These are phyloP conservation scores for peach (Prunus persica) DNA, from an alignment of 306 rosid genomes.

Conservation along the genomic window Prunus_persica_NCBIv2 NC_034011.1:18808501-18809000, in stretches of 20 bases:
- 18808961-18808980: conserved; percentile 13
- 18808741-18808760: no score
- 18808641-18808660: background rate
- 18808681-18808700: background rate
- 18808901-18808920: conserved; percentile 1
- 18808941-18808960: conserved; percentile 4
- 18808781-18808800: background rate
- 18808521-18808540: background rate
- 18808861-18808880: conserved; percentile 28
- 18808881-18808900: background rate
- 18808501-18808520: background rate
- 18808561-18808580: background rate
- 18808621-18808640: background rate
- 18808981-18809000: conserved; percentile 15
- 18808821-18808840: background rate
- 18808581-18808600: background rate
- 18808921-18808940: conserved; percentile 20
- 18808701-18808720: background rate
- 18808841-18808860: background rate
- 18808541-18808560: background rate
- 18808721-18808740: no score
- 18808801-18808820: background rate
- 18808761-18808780: background rate
- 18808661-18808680: background rate
- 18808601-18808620: background rate